Conservation (phyloP, 495 filamentous ascomycete species). For the Terfezia claveryi region DNA sequence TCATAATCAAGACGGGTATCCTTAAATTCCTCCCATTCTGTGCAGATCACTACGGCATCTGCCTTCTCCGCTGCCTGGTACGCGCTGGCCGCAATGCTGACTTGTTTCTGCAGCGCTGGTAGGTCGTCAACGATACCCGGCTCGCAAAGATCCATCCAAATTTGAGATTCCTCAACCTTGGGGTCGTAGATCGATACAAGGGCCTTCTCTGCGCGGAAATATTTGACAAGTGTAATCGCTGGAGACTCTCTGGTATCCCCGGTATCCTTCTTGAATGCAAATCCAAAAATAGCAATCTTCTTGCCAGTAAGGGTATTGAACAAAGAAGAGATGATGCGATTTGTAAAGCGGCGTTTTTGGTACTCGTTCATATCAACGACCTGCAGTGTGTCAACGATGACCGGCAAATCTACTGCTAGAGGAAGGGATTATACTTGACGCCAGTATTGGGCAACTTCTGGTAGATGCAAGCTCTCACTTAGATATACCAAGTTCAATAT, state of each 20-base stretch:
- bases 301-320: constrained; percentile 48
- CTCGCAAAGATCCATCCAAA: constrained; percentile 18
- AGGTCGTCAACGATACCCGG: constrained; percentile 17
- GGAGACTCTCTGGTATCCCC: constrained; percentile 54
- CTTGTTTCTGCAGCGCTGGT: constrained; percentile 20
- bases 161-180: constrained; percentile 19
- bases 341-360: constrained; percentile 45
- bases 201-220: constrained; percentile 39
- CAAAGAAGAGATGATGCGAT: constrained; percentile 39
- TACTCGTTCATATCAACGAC: constrained; percentile 59
- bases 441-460: constrained; percentile 63
- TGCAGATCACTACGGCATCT: constrained; percentile 37
- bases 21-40: constrained; percentile 43
- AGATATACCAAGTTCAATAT: constrained; percentile 56
- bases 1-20: constrained; percentile 17
- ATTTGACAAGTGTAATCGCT: constrained; percentile 43
- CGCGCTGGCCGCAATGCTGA: constrained; percentile 25
- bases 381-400: constrained; percentile 2
- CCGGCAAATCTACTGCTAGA: not conserved
- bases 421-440: constrained; percentile 18
- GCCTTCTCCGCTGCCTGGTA: constrained; percentile 31
- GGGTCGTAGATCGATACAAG: constrained; percentile 56
- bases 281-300: constrained; percentile 54
- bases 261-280: constrained; percentile 66
- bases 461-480: constrained; percentile 43